Conservation (phyloP, 345 rosid genomes). For the Citrus sinensis region DNA sequence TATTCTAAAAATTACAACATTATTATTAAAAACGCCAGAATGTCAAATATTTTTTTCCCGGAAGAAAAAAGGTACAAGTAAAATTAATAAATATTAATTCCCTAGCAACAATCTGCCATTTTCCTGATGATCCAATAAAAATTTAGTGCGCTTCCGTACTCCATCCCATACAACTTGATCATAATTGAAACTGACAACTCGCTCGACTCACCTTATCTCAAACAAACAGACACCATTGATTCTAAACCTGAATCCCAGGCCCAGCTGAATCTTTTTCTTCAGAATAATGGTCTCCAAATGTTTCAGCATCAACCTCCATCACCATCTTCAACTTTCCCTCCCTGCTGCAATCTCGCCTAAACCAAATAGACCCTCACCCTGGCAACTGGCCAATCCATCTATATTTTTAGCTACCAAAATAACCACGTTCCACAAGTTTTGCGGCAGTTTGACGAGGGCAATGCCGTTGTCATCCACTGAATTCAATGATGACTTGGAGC, state of each 20-base stretch:
- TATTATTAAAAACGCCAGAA: too few species aligned
- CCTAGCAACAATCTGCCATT: too few species aligned
- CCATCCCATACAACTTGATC: too few species aligned
- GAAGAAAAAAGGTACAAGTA: too few species aligned
- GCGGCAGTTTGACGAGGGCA: background rate
- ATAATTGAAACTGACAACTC: constrained; percentile 2
- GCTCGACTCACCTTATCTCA: constrained; percentile 19
- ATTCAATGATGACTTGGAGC: constrained; percentile 29
- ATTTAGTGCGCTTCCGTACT: too few species aligned
- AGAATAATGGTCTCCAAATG: constrained; percentile 53
- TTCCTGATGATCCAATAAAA: too few species aligned
- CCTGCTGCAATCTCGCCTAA: constrained; percentile 11
- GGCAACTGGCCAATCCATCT: background rate
- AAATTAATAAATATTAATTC: too few species aligned
- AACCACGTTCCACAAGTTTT: background rate
- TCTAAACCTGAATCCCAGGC: constrained; percentile 28
- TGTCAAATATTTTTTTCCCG: too few species aligned
- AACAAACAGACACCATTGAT: constrained; percentile 21
- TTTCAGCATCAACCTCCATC: constrained; percentile 47
- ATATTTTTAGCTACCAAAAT: constrained; percentile 18
- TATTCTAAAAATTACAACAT: too few species aligned
- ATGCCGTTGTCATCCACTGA: constrained; percentile 32
- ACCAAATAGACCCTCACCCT: constrained; percentile 5
- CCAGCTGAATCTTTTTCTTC: constrained; percentile 18
- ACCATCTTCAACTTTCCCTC: constrained; percentile 27